phyloP scores from a whole-genome alignment of 805 yeast genomes.

The Myxozyma neglecta region DNA sequence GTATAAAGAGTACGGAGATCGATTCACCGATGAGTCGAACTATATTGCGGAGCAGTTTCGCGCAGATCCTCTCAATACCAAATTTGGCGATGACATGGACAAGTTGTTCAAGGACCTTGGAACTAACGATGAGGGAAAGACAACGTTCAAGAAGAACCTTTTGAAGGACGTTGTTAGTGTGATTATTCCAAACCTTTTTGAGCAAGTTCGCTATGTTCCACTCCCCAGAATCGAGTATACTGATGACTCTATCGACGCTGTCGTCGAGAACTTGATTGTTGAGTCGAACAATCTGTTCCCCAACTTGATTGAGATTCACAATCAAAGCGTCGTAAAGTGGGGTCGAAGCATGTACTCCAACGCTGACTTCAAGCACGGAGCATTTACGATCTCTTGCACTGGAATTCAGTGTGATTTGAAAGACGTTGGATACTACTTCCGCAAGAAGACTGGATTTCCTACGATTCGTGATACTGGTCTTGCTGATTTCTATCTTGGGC shows the following conservation, averaged over 20 bases:
- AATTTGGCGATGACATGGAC: constrained; percentile 13
- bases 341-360: constrained; percentile 8
- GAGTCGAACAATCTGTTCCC: constrained; percentile 26
- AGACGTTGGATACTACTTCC: constrained; percentile 27
- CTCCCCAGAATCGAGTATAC: constrained; percentile 30
- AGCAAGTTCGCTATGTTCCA: constrained; percentile 24
- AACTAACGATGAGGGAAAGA: constrained; percentile 10
- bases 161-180: constrained; percentile 20
- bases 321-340: constrained; percentile 19
- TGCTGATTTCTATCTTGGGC: constrained; percentile 27
- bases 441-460: constrained; percentile 26
- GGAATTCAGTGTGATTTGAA: constrained; percentile 25
- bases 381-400: constrained; percentile 13
- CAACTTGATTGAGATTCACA: constrained; percentile 26
- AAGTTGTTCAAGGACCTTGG: constrained; percentile 17
- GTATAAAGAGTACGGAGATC: constrained; percentile 20
- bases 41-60: constrained; percentile 15
- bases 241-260: constrained; percentile 24
- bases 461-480: constrained; percentile 24
- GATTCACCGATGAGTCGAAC: constrained; percentile 14
- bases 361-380: constrained; percentile 2
- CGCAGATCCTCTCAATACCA: constrained; percentile 20
- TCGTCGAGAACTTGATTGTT: constrained; percentile 27
- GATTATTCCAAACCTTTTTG: constrained; percentile 19
- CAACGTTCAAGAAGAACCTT: constrained; percentile 10